phyloP scores from a whole-genome alignment of 306 rosid species.

The Quercus aquifolioides region DNA sequence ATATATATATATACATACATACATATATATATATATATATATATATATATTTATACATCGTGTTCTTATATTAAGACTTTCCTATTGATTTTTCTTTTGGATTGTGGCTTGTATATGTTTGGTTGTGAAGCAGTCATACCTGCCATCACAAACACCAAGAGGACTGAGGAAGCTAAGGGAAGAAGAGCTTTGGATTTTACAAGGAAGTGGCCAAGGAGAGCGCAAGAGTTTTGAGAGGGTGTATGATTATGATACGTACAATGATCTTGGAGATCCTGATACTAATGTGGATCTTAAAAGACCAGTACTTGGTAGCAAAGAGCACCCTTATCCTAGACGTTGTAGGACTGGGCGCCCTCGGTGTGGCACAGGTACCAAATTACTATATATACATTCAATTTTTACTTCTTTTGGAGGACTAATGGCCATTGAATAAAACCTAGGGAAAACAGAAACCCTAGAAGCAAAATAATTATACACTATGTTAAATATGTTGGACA shows the following conservation, averaged over 20 bases:
- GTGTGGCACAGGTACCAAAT: not conserved
- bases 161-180: constrained; percentile 39
- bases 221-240: constrained; percentile 36
- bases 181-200: constrained; percentile 34
- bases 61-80: no score
- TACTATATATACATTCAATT: not conserved
- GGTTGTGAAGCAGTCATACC: constrained; percentile 31
- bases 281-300: constrained; percentile 15
- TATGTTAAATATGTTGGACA: no score
- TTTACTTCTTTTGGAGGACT: no score
- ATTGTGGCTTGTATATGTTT: no score
- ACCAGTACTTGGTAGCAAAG: constrained; percentile 31
- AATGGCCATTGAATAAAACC: no score
- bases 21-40: no score
- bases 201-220: constrained; percentile 45
- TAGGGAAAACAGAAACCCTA: not conserved
- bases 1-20: no score
- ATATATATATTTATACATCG: no score
- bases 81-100: no score
- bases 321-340: constrained; percentile 35
- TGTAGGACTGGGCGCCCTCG: constrained; percentile 36
- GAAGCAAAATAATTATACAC: no score
- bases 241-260: constrained; percentile 52
- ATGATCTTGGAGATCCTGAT: constrained; percentile 46
- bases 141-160: constrained; percentile 41